Evolutionary conservation across 2,329 filamentous ascomycete species (phyloP), one percentile per base, ranked within the genome.

Genomic region (Alternaria hordeiaustralica): DNA sequence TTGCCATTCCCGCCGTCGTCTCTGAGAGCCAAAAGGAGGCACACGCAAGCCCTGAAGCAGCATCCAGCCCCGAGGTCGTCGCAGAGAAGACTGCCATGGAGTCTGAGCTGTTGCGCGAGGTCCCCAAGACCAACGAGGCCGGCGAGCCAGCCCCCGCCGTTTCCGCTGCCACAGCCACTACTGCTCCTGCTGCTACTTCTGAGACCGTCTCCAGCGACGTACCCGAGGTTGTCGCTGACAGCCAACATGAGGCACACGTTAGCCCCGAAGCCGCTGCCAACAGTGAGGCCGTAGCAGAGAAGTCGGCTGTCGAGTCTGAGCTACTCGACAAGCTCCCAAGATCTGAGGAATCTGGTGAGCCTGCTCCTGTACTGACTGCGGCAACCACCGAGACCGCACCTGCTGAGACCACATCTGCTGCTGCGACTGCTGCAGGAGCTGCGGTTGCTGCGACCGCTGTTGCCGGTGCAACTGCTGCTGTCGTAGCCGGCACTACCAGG

Each of bases 1-100:
- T 72, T 21, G 77, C 73, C 57, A 68, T 78, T 7, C 89, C 89
- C 21, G 85, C 87, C 58, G 80, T 91, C 41, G 91, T 93, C 57
- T 89, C 88, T 75, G 87, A 93, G 74, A 92, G 89, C 80, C 90
- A 94, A 75, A 83, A 88, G 71, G 86, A 89, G 75, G 89, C 90
- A 13, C 80, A 87, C 60, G 83, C 83, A 45, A 82, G 84, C 15
- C 87, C 90, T 11, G 91, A 93, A 76, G 90, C 91, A 23, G 89
- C 89, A 71, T 89, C 85, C 30, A 83, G 88, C 60, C 81, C 87
- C 26, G 83, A 86, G 55, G 90, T 90, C 72, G 90, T 93, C 7
- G 80, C 84, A 69, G 91, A 92, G 75, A 94, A 94, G 87, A 87
- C 86, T 57, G 84, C 85, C 57, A 85, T 93, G 6, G 91, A 94